Evolutionary conservation across 1,284 basidiomycete genomes (phyloP), one percentile per base, ranked within the genome.

Genomic region (Fomes fomentarius): DNA sequence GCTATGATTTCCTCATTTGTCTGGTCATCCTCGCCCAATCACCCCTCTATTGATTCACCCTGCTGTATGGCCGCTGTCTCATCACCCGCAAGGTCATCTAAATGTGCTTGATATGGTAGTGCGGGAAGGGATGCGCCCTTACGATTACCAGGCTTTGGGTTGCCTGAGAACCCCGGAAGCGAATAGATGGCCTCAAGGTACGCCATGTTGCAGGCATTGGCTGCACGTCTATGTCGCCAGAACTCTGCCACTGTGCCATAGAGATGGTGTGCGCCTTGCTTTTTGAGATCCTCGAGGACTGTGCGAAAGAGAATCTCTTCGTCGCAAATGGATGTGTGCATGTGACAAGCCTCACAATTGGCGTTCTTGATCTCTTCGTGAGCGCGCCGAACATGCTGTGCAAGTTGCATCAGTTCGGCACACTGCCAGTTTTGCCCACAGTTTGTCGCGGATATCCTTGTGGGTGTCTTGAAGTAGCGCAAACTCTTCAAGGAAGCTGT

Each of bases 401-500:
- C 63, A 2, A 49, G 47, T 17, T 69, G 64, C 55, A 71, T 66
- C 1, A 64, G 52, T 14, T 63, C 57, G 2, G n/a, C 68, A 65
- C 1, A 63, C 60, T 0, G 51, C 57, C 0, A 69, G 66, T 2
- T 58, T 35, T 0, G 66, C 53, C 75, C 75, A 77, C 0, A 57
- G 64, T 26, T 64, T 61, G 0, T 65, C 43, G 1, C 39, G 57
- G 1, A 75, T 47, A 31, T 75, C 69, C 31, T 68, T 60, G 4
- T 60, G 57, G 1, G 66, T 66, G 24, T 70, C 66, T 4, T 65
- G 56, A 0, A 78, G 65, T 0, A 77, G 64, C 12, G 64, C 56
- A 50, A 77, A 75, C 35, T 77, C 69, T 1, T 67, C 69, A 1
- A 76, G 54, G 45, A 74, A 74, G 2, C 54, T 49, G 56, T 72